Conservation (phyloP, 257 asterid genomes). For the Asclepias syriaca region DNA sequence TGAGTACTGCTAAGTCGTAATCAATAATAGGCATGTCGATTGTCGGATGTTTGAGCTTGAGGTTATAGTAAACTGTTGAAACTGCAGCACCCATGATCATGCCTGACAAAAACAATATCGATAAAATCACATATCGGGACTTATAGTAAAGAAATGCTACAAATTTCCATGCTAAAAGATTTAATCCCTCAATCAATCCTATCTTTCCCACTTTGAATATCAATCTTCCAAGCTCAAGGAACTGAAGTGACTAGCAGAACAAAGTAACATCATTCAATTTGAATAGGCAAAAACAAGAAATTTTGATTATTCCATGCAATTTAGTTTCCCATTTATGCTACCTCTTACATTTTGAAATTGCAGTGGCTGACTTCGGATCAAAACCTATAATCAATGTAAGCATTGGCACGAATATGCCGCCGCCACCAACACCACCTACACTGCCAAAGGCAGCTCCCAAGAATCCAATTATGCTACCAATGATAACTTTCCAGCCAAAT, state of each 20-base stretch:
- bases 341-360: conserved; percentile 87
- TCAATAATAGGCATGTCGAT: conserved; percentile 89
- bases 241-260: background rate
- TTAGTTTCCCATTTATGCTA: background rate
- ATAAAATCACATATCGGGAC: background rate
- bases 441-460: conserved; percentile 97
- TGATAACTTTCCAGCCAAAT: conserved; percentile 66
- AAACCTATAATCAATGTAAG: conserved; percentile 81
- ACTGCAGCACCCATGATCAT: conserved; percentile 98
- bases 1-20: conserved; percentile 90
- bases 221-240: background rate
- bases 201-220: background rate
- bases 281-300: background rate
- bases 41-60: conserved; percentile 87
- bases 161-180: background rate
- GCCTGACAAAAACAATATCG: conserved; percentile 42
- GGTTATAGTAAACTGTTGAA: conserved; percentile 91
- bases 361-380: conserved; percentile 92
- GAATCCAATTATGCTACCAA: conserved; percentile 86
- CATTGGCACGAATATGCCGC: conserved; percentile 97
- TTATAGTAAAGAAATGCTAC: background rate
- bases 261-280: background rate
- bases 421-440: conserved; percentile 98
- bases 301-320: background rate
- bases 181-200: background rate